Evolutionary conservation across 2,329 filamentous ascomycete genomes (phyloP), one percentile per base, ranked within the genome.

Genomic region (Epicoccum nigrum): DNA sequence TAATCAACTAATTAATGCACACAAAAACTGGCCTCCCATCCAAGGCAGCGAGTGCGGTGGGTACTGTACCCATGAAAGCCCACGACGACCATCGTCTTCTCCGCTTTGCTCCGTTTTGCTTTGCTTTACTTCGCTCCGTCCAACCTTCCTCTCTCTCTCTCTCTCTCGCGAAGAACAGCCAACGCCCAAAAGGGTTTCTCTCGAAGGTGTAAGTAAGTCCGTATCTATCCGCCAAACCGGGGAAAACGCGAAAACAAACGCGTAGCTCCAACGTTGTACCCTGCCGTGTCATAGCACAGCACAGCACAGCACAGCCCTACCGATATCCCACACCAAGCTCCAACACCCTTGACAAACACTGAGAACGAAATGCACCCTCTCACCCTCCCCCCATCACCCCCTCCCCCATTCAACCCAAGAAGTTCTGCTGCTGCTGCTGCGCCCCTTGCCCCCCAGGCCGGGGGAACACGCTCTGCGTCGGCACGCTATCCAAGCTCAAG

Each of bases 391-490:
- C n/a, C n/a, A n/a, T n/a, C n/a, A n/a, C n/a, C n/a, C n/a, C n/a
- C n/a, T n/a, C n/a, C n/a, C n/a, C n/a, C n/a, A 20, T 31, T 57
- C 64, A 69, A 19, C 67, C 64, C 32, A 68, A 46, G 33, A 66
- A 69, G 28, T 69, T 68, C 25, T 63, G 65, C 39, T 56, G 42
- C 23, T 62, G 62, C 37, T 70, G 65, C 65, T 79, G 77, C 23
- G 6, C 6, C 15, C 83, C 85, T 65, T 79, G 77, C 23, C 9
- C 6, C 15, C 83, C 85, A 1, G 91, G 91, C 49, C 93, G 81
- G 8, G 94, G 94, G 68, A 99, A 99, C 1, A 97, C 84, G 0
- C 87, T 87, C 21, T 91, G 80, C 0, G 92, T 96, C 27, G 87
- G 83, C 34, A 97, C 67, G 58, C 89, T 85, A 68, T 97, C 90